phyloP scores from a whole-genome alignment of 441 rosid species.

The Corymbia calophylla region DNA sequence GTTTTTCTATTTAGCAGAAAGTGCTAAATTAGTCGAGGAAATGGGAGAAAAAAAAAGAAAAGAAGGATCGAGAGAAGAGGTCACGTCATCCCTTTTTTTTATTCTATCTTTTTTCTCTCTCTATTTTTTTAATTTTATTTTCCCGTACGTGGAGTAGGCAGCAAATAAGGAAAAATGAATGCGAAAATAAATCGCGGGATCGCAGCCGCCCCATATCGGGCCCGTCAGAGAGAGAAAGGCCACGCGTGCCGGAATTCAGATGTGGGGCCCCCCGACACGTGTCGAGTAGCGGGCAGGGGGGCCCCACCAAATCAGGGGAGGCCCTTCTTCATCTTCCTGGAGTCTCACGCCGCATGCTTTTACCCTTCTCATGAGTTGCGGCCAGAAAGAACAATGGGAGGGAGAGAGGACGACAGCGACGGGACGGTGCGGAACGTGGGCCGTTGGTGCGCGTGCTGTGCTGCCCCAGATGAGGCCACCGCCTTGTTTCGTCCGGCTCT shows the following conservation, averaged over 20 bases:
- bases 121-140: background rate
- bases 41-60: background rate
- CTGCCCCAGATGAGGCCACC: background rate
- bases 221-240: too few relatives aligned
- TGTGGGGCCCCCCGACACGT: background rate
- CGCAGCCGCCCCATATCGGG: background rate
- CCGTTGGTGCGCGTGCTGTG: background rate
- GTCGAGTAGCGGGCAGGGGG: background rate
- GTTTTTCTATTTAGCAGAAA: background rate
- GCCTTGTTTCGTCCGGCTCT: background rate
- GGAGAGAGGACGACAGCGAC: background rate
- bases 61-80: background rate
- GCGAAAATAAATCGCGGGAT: background rate
- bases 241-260: background rate
- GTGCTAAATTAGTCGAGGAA: background rate
- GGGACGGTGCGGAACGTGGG: background rate
- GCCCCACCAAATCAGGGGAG: background rate
- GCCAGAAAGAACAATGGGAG: too few relatives aligned
- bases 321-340: background rate
- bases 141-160: background rate
- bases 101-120: background rate
- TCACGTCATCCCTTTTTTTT: background rate
- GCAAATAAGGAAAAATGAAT: background rate
- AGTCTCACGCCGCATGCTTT: background rate
- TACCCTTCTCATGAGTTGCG: background rate